A percentile compares a stretch with the other conserved stretches of the same genome.
Evolutionary conservation across 73 alveolate species (phyloP).

Genomic region (Tetrahymena malaccensis): DNA sequence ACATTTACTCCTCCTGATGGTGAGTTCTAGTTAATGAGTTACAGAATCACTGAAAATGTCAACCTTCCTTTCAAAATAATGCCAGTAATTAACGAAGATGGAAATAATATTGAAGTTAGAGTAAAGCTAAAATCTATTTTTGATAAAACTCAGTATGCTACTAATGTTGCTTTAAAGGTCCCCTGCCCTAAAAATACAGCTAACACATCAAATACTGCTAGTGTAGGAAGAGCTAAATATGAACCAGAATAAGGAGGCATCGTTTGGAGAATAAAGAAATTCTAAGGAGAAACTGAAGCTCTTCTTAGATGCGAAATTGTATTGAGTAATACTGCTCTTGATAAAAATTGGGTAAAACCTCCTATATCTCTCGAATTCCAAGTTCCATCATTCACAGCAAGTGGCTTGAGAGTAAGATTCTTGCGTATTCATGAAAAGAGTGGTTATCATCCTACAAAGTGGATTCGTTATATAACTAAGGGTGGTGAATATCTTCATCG

Average conservation of each 20-base stretch:
- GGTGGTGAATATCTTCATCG: constrained; percentile 94
- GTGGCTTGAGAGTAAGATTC: constrained; percentile 95
- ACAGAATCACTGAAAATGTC: constrained; percentile 89
- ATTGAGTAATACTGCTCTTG: constrained; percentile 54
- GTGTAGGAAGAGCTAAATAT: constrained; percentile 91
- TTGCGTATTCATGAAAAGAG: constrained; percentile 83
- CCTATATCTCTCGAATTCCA: constrained; percentile 89
- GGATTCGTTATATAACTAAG: constrained; percentile 94
- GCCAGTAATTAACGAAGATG: constrained; percentile 79
- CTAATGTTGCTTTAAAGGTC: constrained; percentile 77
- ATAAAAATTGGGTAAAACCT: constrained; percentile 85
- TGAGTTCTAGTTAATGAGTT: constrained; percentile 77
- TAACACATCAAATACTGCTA: constrained; percentile 64
- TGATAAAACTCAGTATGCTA: constrained; percentile 82
- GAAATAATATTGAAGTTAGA: constrained; percentile 71
- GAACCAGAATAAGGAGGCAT: constrained; percentile 87
- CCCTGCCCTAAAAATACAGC: constrained; percentile 96
- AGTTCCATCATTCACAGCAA: constrained; percentile 95
- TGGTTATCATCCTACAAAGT: constrained; percentile 85
- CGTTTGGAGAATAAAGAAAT: constrained; percentile 82
- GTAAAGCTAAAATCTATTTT: constrained; percentile 84
- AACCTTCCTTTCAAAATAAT: constrained; percentile 86
- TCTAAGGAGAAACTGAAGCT: constrained; percentile 75
- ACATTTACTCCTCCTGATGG: constrained; percentile 98
- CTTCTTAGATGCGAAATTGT: constrained; percentile 63